Base-by-base conservation (phyloP, 208 protist species). In the Tritrichomonas foetus region DNA sequence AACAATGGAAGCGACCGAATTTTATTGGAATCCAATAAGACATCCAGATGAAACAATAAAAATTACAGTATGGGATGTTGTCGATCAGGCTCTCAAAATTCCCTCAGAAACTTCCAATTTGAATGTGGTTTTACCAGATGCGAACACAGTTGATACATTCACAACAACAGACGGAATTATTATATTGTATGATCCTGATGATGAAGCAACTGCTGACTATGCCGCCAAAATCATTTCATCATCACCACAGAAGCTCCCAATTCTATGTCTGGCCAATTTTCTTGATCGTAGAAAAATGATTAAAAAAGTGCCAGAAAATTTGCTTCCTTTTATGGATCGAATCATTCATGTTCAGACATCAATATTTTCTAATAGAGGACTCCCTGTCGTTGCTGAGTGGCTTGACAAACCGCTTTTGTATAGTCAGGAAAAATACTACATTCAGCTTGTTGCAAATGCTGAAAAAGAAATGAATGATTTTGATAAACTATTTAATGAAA, bases 21-120 rank as follows among this genome's bases (percentile, higher is more conserved):
- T 89, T 57, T 44, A 47, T 20, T 89, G 78, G 78, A 89, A 57
- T 14, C 47, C 78, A 33, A 27, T 89, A 14, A 89, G 11, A 0
- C 47, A 39, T 39, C 41, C 44, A 33, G 47, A 33, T 33, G 78
- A 89, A 36, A 89, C 44, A 33, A 89, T 89, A 55, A 53, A 89
- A 89, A 47, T 89, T 11, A 89, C 41, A 20, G 47, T 89, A n/a
- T 89, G 78, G 78, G 78, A 89, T 49, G 78, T 89, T 16, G 78
- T 89, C 44, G 78, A 89, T 39, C 53, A 57, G 9, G 78, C 78
- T 20, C 33, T 89, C 44, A 16, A n/a, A n/a, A 5, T 57, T 36
- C 41, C 25, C 36, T 41, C 53, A 27, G 47, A 47, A 39, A n/a
- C n/a, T n/a, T n/a, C n/a, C n/a, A 53, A 44, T 0, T 1, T 8